Percentiles rank a stretch among this genome's conserved stretches.
phyloP scores from a whole-genome alignment of 768 basidiomycete species.

The Candolleomyces efflorescens region DNA sequence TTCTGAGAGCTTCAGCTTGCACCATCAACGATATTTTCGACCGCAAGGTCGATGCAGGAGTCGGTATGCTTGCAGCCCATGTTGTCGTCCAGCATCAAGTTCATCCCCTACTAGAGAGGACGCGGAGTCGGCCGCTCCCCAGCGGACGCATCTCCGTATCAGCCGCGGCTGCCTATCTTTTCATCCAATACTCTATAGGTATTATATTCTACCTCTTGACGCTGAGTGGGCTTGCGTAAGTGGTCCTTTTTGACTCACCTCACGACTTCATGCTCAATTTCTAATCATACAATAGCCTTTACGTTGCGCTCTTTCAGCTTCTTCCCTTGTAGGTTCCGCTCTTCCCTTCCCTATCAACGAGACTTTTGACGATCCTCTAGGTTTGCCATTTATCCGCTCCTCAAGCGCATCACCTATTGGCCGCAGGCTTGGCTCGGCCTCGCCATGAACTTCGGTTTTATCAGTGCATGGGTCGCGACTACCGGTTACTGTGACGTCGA shows the following conservation, averaged over 20 bases:
- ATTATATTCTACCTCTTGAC: conserved; percentile 34
- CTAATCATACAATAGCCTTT: conserved; percentile 24
- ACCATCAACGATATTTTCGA: conserved; percentile 57
- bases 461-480: conserved; percentile 43
- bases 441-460: conserved; percentile 52
- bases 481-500: conserved; percentile 26
- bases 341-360: background rate
- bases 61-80: conserved; percentile 29
- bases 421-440: conserved; percentile 61
- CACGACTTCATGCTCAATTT: too few species aligned
- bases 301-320: conserved; percentile 40
- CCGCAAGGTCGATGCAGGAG: conserved; percentile 46
- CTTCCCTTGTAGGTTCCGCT: conserved; percentile 35
- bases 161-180: conserved; percentile 35
- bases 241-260: background rate
- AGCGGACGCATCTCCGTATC: conserved; percentile 44
- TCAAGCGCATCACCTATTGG: conserved; percentile 57
- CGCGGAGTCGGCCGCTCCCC: conserved; percentile 42
- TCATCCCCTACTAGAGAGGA: conserved; percentile 35
- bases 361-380: conserved; percentile 16
- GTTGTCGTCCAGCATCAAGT: background rate
- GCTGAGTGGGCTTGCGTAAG: conserved; percentile 30
- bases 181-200: conserved; percentile 37
- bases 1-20: conserved; percentile 45
- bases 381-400: conserved; percentile 45